These are phyloP conservation scores for Xanthoconium purpureum DNA, from an alignment of 768 basidiomycete species.

Conservation along the genomic window DNA sequence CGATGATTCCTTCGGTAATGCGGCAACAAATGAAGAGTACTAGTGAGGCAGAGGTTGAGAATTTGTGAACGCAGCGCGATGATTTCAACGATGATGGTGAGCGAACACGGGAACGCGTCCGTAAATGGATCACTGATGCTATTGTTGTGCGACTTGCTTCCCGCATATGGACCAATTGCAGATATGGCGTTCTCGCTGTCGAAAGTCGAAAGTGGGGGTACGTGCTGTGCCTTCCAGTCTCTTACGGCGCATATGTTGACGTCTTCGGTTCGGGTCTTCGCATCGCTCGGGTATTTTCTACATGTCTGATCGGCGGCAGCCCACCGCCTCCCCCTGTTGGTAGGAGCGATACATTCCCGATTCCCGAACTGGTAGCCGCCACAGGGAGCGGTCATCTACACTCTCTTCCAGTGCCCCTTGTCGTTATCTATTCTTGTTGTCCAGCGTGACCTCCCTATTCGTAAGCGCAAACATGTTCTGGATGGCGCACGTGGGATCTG, in stretches of 20 bases:
- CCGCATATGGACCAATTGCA: constrained; percentile 70
- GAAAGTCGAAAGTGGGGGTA: constrained; percentile 66
- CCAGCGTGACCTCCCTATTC: constrained; percentile 71
- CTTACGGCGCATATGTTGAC: constrained; percentile 8
- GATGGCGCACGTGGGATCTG: constrained; percentile 82
- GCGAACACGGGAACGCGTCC: neutral
- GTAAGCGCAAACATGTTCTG: constrained; percentile 75
- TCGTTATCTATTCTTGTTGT: constrained; percentile 1
- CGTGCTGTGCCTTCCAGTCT: constrained; percentile 17
- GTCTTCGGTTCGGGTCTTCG: neutral
- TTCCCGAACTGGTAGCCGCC: constrained; percentile 70
- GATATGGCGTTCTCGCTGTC: constrained; percentile 73
- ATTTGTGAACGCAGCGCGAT: constrained; percentile 37
- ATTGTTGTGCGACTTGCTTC: constrained; percentile 66
- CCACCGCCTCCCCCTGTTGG: neutral
- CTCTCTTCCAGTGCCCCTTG: constrained; percentile 63
- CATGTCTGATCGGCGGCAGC: constrained; percentile 4
- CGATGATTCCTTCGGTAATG: constrained; percentile 59
- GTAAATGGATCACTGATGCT: constrained; percentile 29
- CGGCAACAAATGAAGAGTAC: constrained; percentile 45
- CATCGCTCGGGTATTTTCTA: neutral
- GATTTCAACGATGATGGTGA: constrained; percentile 71
- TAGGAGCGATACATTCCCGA: constrained; percentile 66
- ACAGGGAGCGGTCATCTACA: constrained; percentile 73
- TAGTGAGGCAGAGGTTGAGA: constrained; percentile 39